These are phyloP conservation scores for Blastobotrys arbuscula DNA, from an alignment of 1,139 yeast species.

Conservation along the genomic window DNA sequence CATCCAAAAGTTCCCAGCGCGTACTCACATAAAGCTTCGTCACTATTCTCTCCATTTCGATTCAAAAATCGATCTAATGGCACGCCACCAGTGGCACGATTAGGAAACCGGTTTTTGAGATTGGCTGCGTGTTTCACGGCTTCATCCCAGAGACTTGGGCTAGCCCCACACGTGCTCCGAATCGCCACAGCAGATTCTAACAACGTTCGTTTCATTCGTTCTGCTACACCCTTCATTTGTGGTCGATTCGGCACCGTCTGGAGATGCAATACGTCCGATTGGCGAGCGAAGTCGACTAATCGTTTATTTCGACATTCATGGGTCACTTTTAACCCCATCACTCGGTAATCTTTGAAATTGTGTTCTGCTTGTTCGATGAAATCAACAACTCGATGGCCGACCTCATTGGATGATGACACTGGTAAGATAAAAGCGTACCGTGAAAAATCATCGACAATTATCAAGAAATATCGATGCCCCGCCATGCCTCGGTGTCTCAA, in stretches of 20 bases:
- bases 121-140: conserved; percentile 6
- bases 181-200: conserved; percentile 9
- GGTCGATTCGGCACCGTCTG: conserved; percentile 12
- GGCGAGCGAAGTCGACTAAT: conserved; percentile 8
- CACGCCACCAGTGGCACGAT: conserved; percentile 8
- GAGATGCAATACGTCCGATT: conserved; percentile 10
- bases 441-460: conserved; percentile 12
- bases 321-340: conserved; percentile 12
- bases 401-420: conserved; percentile 9
- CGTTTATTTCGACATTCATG: conserved; percentile 13
- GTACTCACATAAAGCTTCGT: not conserved
- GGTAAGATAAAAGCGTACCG: conserved; percentile 10
- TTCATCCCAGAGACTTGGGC: conserved; percentile 10
- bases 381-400: conserved; percentile 8
- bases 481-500: conserved; percentile 8
- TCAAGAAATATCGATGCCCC: conserved; percentile 6
- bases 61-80: conserved; percentile 8
- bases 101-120: conserved; percentile 7
- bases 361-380: conserved; percentile 9
- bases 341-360: conserved; percentile 1
- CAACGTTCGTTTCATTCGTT: conserved; percentile 10
- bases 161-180: not conserved
- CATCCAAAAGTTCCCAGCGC: conserved; percentile 4
- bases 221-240: conserved; percentile 14
- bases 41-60: not conserved